Conservation (phyloP, 129 eudicot genomes). For the Chrysanthemum seticuspe region DNA sequence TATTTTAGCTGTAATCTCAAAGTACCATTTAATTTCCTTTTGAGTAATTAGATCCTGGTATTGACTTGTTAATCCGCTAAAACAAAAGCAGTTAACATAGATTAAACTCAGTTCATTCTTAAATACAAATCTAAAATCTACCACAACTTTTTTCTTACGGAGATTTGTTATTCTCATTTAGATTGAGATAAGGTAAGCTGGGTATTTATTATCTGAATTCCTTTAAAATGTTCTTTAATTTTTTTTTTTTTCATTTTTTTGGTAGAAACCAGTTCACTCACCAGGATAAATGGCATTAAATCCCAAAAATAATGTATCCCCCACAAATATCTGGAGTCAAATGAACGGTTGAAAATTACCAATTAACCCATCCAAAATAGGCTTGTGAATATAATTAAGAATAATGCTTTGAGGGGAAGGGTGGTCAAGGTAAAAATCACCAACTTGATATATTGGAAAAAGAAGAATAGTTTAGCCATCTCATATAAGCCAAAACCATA, state of each 20-base stretch:
- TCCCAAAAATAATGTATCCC: too few relatives aligned
- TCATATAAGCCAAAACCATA: background rate
- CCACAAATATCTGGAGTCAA: background rate
- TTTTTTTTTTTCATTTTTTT: too few relatives aligned
- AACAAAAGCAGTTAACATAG: too few relatives aligned
- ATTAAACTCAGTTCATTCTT: too few relatives aligned
- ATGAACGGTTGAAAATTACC: constrained; percentile 7
- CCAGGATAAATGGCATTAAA: background rate
- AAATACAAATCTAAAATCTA: too few relatives aligned
- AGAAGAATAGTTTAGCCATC: background rate
- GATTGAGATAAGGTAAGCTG: background rate
- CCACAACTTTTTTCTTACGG: too few relatives aligned
- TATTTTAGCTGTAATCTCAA: too few relatives aligned
- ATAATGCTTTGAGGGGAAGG: constrained; percentile 20
- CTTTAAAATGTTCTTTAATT: too few relatives aligned
- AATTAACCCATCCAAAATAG: background rate
- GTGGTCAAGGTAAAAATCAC: constrained; percentile 15
- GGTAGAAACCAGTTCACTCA: background rate
- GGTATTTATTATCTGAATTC: background rate
- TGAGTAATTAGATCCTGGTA: too few relatives aligned
- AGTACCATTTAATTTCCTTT: too few relatives aligned
- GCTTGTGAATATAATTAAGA: background rate
- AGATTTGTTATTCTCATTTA: background rate
- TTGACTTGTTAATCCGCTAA: too few relatives aligned
- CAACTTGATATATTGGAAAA: background rate